These are phyloP conservation scores for Biancaea sappan DNA, from an alignment of 306 rosid genomes.

Conservation along the genomic window DNA sequence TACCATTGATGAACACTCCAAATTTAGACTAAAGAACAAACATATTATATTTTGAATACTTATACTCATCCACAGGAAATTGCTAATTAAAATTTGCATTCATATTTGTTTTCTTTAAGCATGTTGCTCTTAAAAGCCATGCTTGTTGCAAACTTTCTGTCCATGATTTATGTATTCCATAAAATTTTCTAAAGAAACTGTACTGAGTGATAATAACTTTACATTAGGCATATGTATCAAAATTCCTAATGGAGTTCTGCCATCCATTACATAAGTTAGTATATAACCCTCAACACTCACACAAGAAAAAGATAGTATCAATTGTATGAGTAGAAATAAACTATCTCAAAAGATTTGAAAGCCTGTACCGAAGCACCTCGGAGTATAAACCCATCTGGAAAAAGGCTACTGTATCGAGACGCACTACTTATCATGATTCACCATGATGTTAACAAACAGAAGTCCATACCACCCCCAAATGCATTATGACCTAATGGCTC, in stretches of 20 bases:
- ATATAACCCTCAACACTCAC: background rate
- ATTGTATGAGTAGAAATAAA: background rate
- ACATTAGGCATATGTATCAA: too few relatives aligned
- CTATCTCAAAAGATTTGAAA: background rate
- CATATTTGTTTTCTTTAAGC: background rate
- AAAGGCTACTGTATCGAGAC: background rate
- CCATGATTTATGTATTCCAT: background rate
- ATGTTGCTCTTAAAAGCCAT: background rate
- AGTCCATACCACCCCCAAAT: background rate
- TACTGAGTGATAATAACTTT: too few relatives aligned
- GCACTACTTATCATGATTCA: too few relatives aligned
- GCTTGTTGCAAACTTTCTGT: background rate
- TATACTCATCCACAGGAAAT: background rate
- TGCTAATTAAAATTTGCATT: background rate
- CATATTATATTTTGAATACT: constrained; percentile 2
- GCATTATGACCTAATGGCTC: background rate
- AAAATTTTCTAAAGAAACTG: too few relatives aligned
- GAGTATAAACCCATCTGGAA: background rate
- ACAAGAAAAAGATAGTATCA: background rate
- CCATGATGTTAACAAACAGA: background rate
- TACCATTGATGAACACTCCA: constrained; percentile 1
- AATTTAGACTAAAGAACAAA: background rate
- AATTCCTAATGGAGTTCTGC: background rate
- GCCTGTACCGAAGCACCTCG: constrained; percentile 3
- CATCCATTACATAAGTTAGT: background rate